Evolutionary conservation across 2,329 filamentous ascomycete genomes (phyloP).

Genomic region (Aspergillus intermedius): DNA sequence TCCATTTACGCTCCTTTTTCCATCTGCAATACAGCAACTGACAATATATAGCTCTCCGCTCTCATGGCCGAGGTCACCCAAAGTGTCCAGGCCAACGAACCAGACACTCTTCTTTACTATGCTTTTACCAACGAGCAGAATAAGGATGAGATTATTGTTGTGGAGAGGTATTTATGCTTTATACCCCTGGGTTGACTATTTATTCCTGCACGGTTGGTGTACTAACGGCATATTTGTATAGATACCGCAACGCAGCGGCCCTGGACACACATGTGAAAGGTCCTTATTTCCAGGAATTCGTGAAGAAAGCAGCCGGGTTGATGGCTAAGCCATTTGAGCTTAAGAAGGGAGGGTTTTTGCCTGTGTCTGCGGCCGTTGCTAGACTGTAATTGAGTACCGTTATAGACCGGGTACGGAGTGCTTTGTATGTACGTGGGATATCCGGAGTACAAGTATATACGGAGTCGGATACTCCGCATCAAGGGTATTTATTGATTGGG

Average conservation of each 20-base stretch:
- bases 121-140: slow-evolving; percentile 19
- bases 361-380: slow-evolving; percentile 14
- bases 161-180: slow-evolving; percentile 23
- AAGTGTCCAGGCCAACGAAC: slow-evolving; percentile 27
- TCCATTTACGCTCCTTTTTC: neutral
- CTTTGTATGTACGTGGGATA: neutral
- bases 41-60: slow-evolving; percentile 15
- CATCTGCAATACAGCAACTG: neutral
- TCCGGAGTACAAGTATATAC: neutral
- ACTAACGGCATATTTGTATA: slow-evolving; percentile 6
- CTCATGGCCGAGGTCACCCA: slow-evolving; percentile 20
- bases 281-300: slow-evolving; percentile 19
- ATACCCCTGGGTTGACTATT: no score
- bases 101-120: slow-evolving; percentile 26
- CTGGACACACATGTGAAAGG: slow-evolving; percentile 18
- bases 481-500: no score
- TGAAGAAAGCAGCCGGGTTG: slow-evolving; percentile 11
- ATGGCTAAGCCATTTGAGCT: slow-evolving; percentile 19
- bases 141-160: slow-evolving; percentile 25
- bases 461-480: no score
- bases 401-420: neutral
- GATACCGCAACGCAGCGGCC: slow-evolving; percentile 22
- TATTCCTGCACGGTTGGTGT: neutral
- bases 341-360: slow-evolving; percentile 15
- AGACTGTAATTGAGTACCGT: slow-evolving; percentile 9